Percentiles rank a stretch among this genome's conserved stretches.
phyloP scores from a whole-genome alignment of 1,284 basidiomycete genomes.

The Pisolithus thermaeus region DNA sequence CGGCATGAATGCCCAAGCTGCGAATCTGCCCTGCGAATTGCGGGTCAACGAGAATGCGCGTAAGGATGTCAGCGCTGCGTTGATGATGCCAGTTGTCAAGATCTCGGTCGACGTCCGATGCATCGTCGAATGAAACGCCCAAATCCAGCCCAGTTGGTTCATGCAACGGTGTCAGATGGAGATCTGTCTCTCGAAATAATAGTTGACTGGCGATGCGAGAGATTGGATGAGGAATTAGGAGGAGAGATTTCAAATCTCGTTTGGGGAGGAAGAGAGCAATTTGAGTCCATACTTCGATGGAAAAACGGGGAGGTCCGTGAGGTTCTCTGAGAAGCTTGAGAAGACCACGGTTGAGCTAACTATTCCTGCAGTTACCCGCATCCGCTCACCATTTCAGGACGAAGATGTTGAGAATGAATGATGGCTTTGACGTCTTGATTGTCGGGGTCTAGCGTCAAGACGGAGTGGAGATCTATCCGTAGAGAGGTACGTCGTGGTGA shows the following conservation, averaged over 20 bases:
- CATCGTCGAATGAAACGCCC: slow-evolving; percentile 3
- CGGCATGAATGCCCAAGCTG: slow-evolving; percentile 54
- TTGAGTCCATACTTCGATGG: slow-evolving; percentile 66
- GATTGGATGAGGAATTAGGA: slow-evolving; percentile 59
- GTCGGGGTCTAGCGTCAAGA: slow-evolving; percentile 57
- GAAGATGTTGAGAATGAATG: slow-evolving; percentile 37
- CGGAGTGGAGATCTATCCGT: slow-evolving; percentile 54
- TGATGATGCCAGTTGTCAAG: slow-evolving; percentile 49
- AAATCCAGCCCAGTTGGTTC: slow-evolving; percentile 24
- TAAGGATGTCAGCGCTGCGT: slow-evolving; percentile 66
- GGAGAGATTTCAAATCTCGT: slow-evolving; percentile 58
- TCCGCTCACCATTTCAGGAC: slow-evolving; percentile 26
- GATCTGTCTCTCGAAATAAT: slow-evolving; percentile 56
- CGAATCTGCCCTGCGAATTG: slow-evolving; percentile 53
- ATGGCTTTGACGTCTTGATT: slow-evolving; percentile 61
- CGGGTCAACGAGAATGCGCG: slow-evolving; percentile 55
- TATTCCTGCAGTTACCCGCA: not conserved
- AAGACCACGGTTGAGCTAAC: not conserved
- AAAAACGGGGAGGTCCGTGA: slow-evolving; percentile 40
- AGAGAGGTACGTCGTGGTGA: slow-evolving; percentile 7
- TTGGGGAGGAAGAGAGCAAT: slow-evolving; percentile 57
- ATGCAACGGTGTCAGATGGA: slow-evolving; percentile 37
- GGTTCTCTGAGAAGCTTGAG: slow-evolving; percentile 30
- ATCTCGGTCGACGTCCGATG: slow-evolving; percentile 17
- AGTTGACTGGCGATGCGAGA: slow-evolving; percentile 64